Evolutionary conservation across 1,284 basidiomycete genomes (phyloP).

Genomic region (Leccinum ponderosum): DNA sequence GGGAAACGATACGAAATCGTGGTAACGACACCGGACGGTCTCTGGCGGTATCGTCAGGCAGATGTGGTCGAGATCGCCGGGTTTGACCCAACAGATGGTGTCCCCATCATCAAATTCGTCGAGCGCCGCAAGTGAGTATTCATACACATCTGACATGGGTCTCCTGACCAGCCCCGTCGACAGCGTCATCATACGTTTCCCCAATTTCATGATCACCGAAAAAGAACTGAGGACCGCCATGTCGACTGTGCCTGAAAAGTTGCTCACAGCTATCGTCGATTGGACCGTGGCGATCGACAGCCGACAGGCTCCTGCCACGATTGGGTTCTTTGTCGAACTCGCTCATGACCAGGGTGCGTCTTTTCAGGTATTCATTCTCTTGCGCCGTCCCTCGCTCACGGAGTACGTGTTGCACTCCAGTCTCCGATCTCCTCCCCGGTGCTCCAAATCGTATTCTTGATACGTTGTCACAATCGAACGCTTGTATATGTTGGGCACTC

Average conservation of each 20-base stretch:
- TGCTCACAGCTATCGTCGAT: neutral
- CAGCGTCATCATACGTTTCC: neutral
- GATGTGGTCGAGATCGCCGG: conserved; percentile 25
- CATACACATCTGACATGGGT: neutral
- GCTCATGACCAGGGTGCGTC: neutral
- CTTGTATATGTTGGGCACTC: neutral
- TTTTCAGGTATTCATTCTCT: neutral
- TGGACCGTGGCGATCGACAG: neutral
- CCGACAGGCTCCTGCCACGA: neutral
- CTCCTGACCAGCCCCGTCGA: neutral
- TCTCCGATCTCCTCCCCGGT: neutral
- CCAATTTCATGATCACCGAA: neutral
- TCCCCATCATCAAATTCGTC: conserved; percentile 20
- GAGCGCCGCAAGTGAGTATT: conserved; percentile 15
- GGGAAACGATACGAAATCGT: conserved; percentile 23
- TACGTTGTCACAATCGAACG: neutral
- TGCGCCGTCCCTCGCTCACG: neutral
- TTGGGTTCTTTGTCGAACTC: neutral
- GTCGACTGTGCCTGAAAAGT: neutral
- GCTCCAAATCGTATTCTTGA: neutral
- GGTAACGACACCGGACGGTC: conserved; percentile 17
- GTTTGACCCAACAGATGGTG: conserved; percentile 21
- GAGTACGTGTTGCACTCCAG: neutral
- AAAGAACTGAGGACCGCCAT: neutral
- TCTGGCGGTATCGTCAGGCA: conserved; percentile 27